These are phyloP conservation scores for Penicillium argentinense DNA, from an alignment of 495 filamentous ascomycete genomes.

Conservation along the genomic window DNA sequence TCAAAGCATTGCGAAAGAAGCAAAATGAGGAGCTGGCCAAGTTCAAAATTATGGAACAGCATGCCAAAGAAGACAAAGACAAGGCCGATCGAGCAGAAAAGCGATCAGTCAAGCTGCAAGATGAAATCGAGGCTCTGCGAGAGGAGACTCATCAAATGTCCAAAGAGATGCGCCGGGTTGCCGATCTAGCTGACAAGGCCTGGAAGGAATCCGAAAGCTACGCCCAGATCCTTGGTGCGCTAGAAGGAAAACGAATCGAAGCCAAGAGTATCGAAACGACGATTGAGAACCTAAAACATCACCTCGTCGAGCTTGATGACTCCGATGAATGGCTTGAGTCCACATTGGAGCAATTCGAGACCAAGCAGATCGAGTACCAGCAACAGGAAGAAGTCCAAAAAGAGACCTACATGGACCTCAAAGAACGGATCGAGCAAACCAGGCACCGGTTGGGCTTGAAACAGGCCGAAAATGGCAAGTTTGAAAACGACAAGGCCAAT, in stretches of 20 bases:
- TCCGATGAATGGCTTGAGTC: constrained; percentile 75
- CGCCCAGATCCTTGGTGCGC: constrained; percentile 62
- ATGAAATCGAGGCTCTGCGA: constrained; percentile 71
- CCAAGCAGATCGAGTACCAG: constrained; percentile 62
- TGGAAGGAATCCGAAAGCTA: constrained; percentile 62
- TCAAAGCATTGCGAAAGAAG: constrained; percentile 80
- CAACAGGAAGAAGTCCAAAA: constrained; percentile 62
- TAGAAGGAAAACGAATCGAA: constrained; percentile 74
- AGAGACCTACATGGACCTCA: constrained; percentile 60
- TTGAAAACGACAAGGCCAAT: constrained; percentile 80
- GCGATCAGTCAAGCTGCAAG: constrained; percentile 59
- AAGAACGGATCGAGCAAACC: constrained; percentile 56
- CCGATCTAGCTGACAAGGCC: constrained; percentile 55
- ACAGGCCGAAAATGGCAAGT: constrained; percentile 78
- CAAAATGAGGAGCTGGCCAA: constrained; percentile 72
- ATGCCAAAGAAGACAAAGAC: constrained; percentile 83
- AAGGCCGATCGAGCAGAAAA: constrained; percentile 72
- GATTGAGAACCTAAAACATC: constrained; percentile 64
- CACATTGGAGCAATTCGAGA: constrained; percentile 78
- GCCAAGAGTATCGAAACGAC: constrained; percentile 62
- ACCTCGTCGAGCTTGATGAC: constrained; percentile 73
- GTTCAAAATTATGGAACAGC: constrained; percentile 68
- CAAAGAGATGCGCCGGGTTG: constrained; percentile 54
- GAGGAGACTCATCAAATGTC: constrained; percentile 56
- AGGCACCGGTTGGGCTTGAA: constrained; percentile 65